Evolutionary conservation across 139 green algal species (phyloP), one percentile per base, ranked within the genome.

Genomic region (Chlorella sp.): DNA sequence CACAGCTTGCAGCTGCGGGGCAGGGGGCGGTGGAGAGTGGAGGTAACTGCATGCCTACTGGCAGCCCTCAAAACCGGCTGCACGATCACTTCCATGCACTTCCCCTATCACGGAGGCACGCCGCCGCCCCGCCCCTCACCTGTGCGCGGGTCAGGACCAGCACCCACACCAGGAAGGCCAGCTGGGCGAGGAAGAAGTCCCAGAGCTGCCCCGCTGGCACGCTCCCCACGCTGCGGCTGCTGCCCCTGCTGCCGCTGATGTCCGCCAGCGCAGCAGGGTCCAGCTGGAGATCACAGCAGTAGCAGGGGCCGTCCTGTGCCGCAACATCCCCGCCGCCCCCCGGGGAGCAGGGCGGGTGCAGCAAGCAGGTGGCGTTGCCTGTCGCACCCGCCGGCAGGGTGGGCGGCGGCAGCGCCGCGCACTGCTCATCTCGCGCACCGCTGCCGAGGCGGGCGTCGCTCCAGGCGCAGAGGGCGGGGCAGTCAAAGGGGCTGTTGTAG

Each of bases 401-500:
- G 21, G 71, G 62, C 39, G 17, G 62, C 78, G 78, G 62, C 78
- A 83, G 38, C 15, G 62, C 78, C 15, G 38, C 60, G 62, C 60
- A 83, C 39, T 76, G 70, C 70, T 44, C 70, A 39, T 30, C 30
- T 15, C 51, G 51, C 3, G 74, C 39, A 6, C 34, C 28, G 51
- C 12, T 21, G 30, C n/a, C 21, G 39, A 83, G 62, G 13, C 63
- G 60, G 7, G 1, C 17, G 2, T n/a, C 16, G 62, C 17, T 74
- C 78, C 78, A 83, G 38, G n/a, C 51, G 85, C 88, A 92, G 44
- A 41, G 38, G 12, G 85, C 83, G 32, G 87, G 82, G 62, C 88
- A 92, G 71, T 84, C 89, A 57, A 87, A 92, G 75, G 44, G 72
- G 85, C 69, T 87, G 88, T 56, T 87, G 86, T 86, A 92, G 30